Evolutionary conservation across 768 basidiomycete species (phyloP).

Genomic region (Nidula microcarpa): DNA sequence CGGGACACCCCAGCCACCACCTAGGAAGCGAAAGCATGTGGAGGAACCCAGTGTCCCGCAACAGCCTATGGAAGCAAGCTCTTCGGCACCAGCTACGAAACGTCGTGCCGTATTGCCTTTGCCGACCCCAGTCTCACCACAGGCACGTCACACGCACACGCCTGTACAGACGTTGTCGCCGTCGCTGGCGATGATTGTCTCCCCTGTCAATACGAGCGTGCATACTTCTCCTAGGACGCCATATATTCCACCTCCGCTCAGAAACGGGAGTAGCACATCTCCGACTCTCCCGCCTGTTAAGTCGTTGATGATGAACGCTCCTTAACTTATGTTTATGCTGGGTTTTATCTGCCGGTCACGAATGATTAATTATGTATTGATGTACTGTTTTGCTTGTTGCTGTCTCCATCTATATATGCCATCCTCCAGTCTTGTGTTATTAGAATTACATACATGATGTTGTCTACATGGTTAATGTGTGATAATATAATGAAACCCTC

Average conservation of each 20-base stretch:
- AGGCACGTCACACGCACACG: slow-evolving; percentile 36
- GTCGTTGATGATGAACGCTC: slow-evolving; percentile 12
- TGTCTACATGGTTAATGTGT: slow-evolving; percentile 1
- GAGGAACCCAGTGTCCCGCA: slow-evolving; percentile 25
- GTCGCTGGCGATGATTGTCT: slow-evolving; percentile 61
- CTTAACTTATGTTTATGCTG: slow-evolving; percentile 4
- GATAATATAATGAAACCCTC: not conserved
- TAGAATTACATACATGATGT: slow-evolving; percentile 3
- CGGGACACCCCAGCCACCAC: slow-evolving; percentile 31
- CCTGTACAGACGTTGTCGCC: slow-evolving; percentile 52
- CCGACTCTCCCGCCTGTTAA: slow-evolving; percentile 19
- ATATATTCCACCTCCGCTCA: slow-evolving; percentile 24
- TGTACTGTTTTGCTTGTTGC: not conserved
- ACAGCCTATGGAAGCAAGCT: slow-evolving; percentile 15
- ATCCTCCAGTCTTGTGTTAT: slow-evolving; percentile 1
- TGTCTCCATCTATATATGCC: not conserved
- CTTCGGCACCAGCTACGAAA: slow-evolving; percentile 25
- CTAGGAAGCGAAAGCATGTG: slow-evolving; percentile 42
- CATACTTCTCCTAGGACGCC: slow-evolving; percentile 29
- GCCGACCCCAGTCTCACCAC: slow-evolving; percentile 13
- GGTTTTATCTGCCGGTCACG: not conserved
- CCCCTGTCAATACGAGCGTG: slow-evolving; percentile 44
- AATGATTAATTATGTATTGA: not conserved
- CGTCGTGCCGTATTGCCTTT: slow-evolving; percentile 29
- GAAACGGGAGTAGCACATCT: slow-evolving; percentile 18